These are phyloP conservation scores for Vanrija humicola DNA, from an alignment of 1,284 basidiomycete species.

Conservation along the genomic window DNA sequence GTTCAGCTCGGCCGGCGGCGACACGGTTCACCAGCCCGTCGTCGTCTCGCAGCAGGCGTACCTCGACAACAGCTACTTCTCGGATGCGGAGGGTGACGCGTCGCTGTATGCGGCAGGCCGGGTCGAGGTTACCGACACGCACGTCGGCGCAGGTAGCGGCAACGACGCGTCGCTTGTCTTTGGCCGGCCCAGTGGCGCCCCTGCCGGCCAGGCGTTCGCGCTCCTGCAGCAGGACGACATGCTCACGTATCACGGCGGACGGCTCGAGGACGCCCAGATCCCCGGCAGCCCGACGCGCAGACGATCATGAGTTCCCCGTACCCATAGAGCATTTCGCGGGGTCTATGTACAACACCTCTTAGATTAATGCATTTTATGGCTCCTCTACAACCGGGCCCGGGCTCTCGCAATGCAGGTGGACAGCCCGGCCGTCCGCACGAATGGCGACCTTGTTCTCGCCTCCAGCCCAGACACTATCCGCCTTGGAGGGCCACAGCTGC, in stretches of 20 bases:
- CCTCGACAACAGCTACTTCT: conserved; percentile 11
- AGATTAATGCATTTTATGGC: too few species aligned
- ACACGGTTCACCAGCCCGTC: background rate
- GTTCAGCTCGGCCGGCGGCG: background rate
- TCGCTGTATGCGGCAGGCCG: conserved; percentile 1
- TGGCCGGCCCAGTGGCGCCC: conserved; percentile 3
- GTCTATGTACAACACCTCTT: too few species aligned
- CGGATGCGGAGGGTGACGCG: conserved; percentile 1
- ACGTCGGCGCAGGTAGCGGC: background rate
- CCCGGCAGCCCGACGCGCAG: conserved; percentile 2
- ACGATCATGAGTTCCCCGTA: too few species aligned
- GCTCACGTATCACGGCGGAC: conserved; percentile 46
- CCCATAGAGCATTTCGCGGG: too few species aligned
- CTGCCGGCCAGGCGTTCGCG: conserved; percentile 17
- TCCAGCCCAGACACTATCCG: too few species aligned
- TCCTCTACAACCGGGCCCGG: too few species aligned
- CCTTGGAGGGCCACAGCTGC: background rate
- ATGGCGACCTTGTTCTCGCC: background rate
- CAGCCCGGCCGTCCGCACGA: background rate
- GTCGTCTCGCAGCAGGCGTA: background rate
- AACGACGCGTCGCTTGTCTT: conserved; percentile 17
- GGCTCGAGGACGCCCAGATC: conserved; percentile 35
- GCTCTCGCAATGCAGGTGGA: background rate
- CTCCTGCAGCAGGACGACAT: conserved; percentile 47
- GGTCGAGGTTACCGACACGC: background rate